Evolutionary conservation across 2,329 filamentous ascomycete genomes (phyloP), one percentile per base, ranked within the genome.

Genomic region (Trichophyton mentagrophytes): DNA sequence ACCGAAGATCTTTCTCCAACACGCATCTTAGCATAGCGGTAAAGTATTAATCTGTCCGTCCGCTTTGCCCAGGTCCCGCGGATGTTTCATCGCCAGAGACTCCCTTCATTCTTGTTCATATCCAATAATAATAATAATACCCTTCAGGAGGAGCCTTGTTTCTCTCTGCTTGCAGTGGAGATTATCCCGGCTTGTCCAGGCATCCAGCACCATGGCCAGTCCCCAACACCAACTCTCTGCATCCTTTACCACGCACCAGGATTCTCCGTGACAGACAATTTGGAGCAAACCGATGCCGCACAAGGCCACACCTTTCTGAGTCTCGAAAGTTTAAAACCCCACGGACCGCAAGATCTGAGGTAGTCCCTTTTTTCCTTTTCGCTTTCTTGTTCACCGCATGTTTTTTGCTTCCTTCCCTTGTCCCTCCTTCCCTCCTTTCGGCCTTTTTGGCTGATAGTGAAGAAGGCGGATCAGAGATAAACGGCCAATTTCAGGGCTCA

Each of bases 171-270:
- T 15, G 27, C 49, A 15, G 49, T 27, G 49, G 49, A 55, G 27
- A 55, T 36, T 8, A 55, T 36, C 51, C 51, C n/a, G 30, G 51
- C 33, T 38, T 38, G 33, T 38, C 33, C 33, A 44, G 15, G n/a
- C 51, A 55, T 17, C 25, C 51, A 36, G 51, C 51, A 55, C 49
- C 49, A 30, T 53, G 25, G 27, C 51, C 27, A 36, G 25, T 30
- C 38, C 15, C 51, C 51, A 55, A 55, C 51, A 55, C 25, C 51
- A 55, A 36, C 51, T 38, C 33, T 38, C 33, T 51, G 51, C 30
- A n/a, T 36, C 51, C 51, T 55, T 55, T 55, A 55, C 25, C 51
- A 55, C 51, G 51, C 51, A 51, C 51, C 51, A 55, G 51, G 51
- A 27, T 27, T 55, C 27, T 55, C 51, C 51, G 25, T 55, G 51